Evolutionary conservation across 2,329 filamentous ascomycete species (phyloP), one percentile per base, ranked within the genome.

Genomic region (Hypomyces rosellus): DNA sequence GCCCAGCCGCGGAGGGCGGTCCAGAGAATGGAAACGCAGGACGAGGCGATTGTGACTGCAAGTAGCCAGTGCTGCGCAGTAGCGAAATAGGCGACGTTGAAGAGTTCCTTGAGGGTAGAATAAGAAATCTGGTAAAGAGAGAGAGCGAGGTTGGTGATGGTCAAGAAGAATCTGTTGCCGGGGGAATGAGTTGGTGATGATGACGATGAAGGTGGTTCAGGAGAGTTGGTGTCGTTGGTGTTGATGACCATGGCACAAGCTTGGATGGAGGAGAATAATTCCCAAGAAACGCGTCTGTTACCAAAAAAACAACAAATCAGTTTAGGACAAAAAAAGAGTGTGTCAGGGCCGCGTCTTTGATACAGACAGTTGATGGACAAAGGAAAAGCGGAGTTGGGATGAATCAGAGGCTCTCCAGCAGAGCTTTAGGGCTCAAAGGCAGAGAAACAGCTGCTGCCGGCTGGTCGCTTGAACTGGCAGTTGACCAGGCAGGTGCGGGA

Each of bases 401-500:
- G 36, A 38, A 38, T 38, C 36, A n/a, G 36, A 38, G 25, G 25
- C 25, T 30, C 6, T 11, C 8, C 25, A 7, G 25, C 25, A 30
- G 25, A 30, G 25, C 9, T 30, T 30, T 30, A 30, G 25, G 25
- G 25, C 25, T 30, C 25, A 7, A 30, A 30, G 25, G 25, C 25
- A 42, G 39, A 15, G 20, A 13, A 18, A 42, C 39, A 42, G 39
- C 39, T 42, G 39, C 12, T 42, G 15, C 15, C 40, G 30, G 49
- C 39, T 30, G 7, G 48, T 18, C 16, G 12, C 13, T 42, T 15
- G 39, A 42, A 20, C 20, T 20, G 7, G 2, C 33, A 25, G 30
- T 34, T 34, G 15, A 25, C 39, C 14, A 38, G 49, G 40, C 49
- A 51, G 34, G 40, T 40, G 39, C 39, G 39, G 7, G 39, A 25